Conservation (phyloP, 2,329 filamentous ascomycete genomes). For the Xylariaceae sp. region DNA sequence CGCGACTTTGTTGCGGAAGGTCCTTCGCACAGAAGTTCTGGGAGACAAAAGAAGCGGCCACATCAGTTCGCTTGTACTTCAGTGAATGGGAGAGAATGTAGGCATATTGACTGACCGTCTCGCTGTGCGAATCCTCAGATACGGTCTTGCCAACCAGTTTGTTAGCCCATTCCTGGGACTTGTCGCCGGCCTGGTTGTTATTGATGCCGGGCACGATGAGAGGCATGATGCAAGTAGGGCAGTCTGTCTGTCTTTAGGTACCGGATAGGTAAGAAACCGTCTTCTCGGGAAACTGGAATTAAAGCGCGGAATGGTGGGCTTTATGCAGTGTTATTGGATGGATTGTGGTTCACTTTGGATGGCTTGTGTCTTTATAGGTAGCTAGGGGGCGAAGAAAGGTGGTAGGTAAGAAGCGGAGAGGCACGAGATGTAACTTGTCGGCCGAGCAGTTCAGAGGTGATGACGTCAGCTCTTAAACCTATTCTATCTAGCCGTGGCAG, state of each 20-base stretch:
- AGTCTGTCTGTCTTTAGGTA: neutral
- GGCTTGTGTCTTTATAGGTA: neutral
- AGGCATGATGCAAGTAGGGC: conserved; percentile 50
- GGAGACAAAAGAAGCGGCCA: neutral
- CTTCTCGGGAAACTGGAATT: too few relatives aligned
- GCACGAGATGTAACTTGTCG: neutral
- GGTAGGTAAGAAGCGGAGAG: neutral
- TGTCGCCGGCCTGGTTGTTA: conserved; percentile 31
- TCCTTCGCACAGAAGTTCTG: conserved; percentile 57
- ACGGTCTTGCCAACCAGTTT: conserved; percentile 61
- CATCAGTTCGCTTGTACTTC: neutral
- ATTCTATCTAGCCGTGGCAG: neutral
- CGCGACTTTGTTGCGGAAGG: conserved; percentile 49
- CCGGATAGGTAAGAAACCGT: neutral
- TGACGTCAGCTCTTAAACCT: neutral
- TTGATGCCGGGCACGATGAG: conserved; percentile 57
- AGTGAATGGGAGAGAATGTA: neutral
- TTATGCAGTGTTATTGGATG: neutral
- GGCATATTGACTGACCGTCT: conserved; percentile 41
- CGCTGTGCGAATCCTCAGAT: conserved; percentile 44
- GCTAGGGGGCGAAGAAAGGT: too few relatives aligned
- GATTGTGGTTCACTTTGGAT: too few relatives aligned
- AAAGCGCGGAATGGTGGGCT: too few relatives aligned
- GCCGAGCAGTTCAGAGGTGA: neutral
- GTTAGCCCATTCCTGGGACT: conserved; percentile 53